Evolutionary conservation across 192 early-diverging fungal species (phyloP).

Genomic region (Backusella liffmaniae): DNA sequence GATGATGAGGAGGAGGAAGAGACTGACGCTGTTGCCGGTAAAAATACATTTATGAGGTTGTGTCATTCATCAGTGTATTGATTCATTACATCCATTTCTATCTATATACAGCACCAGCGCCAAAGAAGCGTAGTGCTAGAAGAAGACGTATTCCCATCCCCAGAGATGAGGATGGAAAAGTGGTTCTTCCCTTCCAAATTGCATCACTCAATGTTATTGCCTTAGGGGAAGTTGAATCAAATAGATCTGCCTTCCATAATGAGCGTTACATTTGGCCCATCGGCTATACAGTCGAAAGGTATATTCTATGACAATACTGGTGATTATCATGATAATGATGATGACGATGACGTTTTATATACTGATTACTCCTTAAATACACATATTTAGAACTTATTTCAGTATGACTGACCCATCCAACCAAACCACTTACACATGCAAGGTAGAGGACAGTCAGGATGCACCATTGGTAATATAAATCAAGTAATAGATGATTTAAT

Average conservation of each 20-base stretch:
- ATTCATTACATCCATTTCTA: no score
- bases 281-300: constrained; percentile 65
- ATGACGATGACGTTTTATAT: neutral
- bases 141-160: constrained; percentile 6
- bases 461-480: constrained; percentile 43
- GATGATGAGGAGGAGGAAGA: constrained; percentile 1
- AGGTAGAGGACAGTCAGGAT: constrained; percentile 65
- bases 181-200: constrained; percentile 60
- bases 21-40: neutral
- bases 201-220: constrained; percentile 59
- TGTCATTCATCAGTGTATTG: no score
- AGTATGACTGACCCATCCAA: constrained; percentile 62
- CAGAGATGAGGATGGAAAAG: constrained; percentile 54
- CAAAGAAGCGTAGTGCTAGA: constrained; percentile 17
- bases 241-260: constrained; percentile 64
- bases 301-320: constrained; percentile 9
- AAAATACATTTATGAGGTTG: neutral
- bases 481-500: neutral
- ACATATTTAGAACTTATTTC: constrained; percentile 48
- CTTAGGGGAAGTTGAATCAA: constrained; percentile 61
- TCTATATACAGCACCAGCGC: neutral
- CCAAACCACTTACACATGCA: constrained; percentile 64
- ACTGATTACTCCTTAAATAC: constrained; percentile 1
- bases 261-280: constrained; percentile 84
- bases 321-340: constrained; percentile 8